These are phyloP conservation scores for Tuber aestivum DNA, from an alignment of 495 filamentous ascomycete genomes.

Conservation along the genomic window DNA sequence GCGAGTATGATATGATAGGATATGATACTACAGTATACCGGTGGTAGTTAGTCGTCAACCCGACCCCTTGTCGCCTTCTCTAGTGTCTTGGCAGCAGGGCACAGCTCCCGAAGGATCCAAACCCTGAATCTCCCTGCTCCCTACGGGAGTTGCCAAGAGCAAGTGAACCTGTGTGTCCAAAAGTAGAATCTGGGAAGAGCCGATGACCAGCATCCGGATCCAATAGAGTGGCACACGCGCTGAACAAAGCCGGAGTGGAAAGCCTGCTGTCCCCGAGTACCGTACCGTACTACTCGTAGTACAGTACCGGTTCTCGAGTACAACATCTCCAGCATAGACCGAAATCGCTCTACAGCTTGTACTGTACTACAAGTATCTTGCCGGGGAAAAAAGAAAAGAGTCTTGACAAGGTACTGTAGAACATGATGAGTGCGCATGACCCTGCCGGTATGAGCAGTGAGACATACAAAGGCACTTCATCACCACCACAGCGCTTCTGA, in stretches of 20 bases:
- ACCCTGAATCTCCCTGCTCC: neutral
- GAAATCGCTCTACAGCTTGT: neutral
- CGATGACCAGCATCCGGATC: neutral
- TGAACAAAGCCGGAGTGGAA: neutral
- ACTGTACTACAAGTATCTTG: neutral
- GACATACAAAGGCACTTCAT: neutral
- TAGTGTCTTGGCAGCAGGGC: neutral
- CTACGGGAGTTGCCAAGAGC: neutral
- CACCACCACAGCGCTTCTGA: neutral
- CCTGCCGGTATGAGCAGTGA: neutral
- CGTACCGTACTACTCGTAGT: too few relatives aligned
- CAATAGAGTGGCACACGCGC: neutral
- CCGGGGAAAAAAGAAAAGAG: neutral
- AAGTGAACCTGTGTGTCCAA: neutral
- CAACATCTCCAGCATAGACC: neutral
- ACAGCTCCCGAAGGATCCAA: neutral
- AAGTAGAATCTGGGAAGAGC: neutral
- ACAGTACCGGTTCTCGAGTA: too few relatives aligned
- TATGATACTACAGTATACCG: too few relatives aligned
- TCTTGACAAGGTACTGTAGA: neutral
- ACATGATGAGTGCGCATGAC: neutral
- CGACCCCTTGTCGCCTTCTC: neutral
- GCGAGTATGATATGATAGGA: neutral
- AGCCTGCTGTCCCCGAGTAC: neutral
- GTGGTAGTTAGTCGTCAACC: neutral